These are phyloP conservation scores for Hypoxylon trugodes DNA, from an alignment of 495 filamentous ascomycete species.

Conservation along the genomic window DNA sequence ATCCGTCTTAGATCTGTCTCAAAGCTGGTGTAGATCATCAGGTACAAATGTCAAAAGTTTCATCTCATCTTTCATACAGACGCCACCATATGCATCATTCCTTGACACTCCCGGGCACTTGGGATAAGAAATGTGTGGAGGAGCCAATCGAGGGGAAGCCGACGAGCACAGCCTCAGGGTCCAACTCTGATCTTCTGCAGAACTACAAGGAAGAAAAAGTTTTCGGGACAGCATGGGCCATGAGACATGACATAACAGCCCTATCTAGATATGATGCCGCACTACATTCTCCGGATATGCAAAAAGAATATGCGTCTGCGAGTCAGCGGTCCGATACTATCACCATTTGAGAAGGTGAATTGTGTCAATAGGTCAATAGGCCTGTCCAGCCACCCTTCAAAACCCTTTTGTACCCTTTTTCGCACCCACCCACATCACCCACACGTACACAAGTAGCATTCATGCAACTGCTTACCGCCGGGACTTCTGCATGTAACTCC, in stretches of 20 bases:
- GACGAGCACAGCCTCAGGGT: slow-evolving; percentile 43
- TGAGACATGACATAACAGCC: slow-evolving; percentile 30
- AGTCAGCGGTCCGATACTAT: slow-evolving; percentile 37
- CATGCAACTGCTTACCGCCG: slow-evolving; percentile 17
- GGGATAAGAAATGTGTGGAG: slow-evolving; percentile 35
- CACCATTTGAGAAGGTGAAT: slow-evolving; percentile 14
- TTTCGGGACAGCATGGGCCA: slow-evolving; percentile 32
- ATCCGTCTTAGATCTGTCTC: neutral
- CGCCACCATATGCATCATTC: slow-evolving; percentile 40
- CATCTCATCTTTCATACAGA: slow-evolving; percentile 34
- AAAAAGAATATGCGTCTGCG: slow-evolving; percentile 26
- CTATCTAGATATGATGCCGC: slow-evolving; percentile 36
- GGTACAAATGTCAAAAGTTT: slow-evolving; percentile 22
- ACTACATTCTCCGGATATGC: slow-evolving; percentile 24
- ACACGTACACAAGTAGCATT: slow-evolving; percentile 3
- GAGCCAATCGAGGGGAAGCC: slow-evolving; percentile 44
- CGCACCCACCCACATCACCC: no score
- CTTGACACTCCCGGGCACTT: slow-evolving; percentile 37
- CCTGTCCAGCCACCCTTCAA: slow-evolving; percentile 18
- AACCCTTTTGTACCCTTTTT: neutral
- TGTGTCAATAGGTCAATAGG: slow-evolving; percentile 5
- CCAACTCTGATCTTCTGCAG: slow-evolving; percentile 17
- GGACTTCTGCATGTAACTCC: slow-evolving; percentile 31
- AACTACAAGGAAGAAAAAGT: slow-evolving; percentile 24
- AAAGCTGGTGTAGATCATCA: slow-evolving; percentile 23